A percentile compares a stretch with the other conserved stretches of the same genome.
Conservation (phyloP, 805 yeast genomes). For the Candida ficus region DNA sequence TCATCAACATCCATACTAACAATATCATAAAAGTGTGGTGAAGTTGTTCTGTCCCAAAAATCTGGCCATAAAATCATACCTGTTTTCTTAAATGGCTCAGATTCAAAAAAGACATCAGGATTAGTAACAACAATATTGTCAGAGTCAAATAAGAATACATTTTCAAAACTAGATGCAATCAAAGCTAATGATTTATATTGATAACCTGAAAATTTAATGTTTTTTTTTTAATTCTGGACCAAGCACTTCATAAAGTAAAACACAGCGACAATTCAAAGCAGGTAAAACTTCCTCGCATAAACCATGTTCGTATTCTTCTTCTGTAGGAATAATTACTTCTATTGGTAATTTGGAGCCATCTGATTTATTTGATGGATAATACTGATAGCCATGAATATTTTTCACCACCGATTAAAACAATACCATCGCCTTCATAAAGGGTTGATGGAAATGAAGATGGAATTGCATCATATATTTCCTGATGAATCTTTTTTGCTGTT, state of each 20-base stretch:
- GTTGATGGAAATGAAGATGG: conserved; percentile 5
- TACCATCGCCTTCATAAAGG: conserved; percentile 16
- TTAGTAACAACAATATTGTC: conserved; percentile 56
- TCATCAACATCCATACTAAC: conserved; percentile 35
- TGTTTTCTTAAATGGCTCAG: conserved; percentile 38
- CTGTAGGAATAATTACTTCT: conserved; percentile 63
- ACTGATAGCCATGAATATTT: conserved; percentile 49
- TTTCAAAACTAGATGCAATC: conserved; percentile 70
- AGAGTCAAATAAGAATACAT: conserved; percentile 68
- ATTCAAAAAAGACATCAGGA: conserved; percentile 40
- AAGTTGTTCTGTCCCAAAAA: conserved; percentile 66
- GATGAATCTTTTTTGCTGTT: conserved; percentile 2
- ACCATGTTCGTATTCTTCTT: conserved; percentile 63
- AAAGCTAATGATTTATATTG: conserved; percentile 72
- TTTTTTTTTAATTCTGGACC: conserved; percentile 48
- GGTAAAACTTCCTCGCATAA: conserved; percentile 60
- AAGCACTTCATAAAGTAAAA: conserved; percentile 52
- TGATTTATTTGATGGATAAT: conserved; percentile 40
- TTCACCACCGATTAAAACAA: conserved; percentile 44
- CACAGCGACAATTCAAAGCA: conserved; percentile 54
- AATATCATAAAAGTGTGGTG: conserved; percentile 55
- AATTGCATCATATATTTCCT: conserved; percentile 5
- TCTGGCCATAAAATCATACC: conserved; percentile 74
- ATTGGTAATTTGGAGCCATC: conserved; percentile 58
- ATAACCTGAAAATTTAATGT: conserved; percentile 53